Evolutionary conservation across 2,329 filamentous ascomycete species (phyloP).

Genomic region (Hawksworthiomyces lignivorus): DNA sequence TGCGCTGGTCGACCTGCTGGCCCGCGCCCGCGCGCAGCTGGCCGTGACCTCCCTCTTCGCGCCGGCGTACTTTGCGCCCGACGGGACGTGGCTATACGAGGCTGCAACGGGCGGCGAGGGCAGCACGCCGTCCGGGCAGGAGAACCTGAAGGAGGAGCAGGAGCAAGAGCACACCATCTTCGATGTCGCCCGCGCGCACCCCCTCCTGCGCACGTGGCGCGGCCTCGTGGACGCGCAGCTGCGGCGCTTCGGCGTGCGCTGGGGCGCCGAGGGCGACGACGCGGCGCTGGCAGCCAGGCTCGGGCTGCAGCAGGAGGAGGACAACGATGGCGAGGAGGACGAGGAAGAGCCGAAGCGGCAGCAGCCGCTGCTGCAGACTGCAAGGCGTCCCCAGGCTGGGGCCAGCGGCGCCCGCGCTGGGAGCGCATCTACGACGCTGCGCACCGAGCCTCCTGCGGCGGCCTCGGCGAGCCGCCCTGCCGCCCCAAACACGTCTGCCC

Average conservation of each 20-base stretch:
- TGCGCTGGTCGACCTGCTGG: constrained; percentile 26
- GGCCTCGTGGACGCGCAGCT: constrained; percentile 33
- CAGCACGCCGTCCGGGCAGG: no score
- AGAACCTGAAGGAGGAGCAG: constrained; percentile 18
- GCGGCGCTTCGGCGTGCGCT: constrained; percentile 16
- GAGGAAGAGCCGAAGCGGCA: neutral
- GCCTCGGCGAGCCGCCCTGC: no score
- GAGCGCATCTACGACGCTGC: no score
- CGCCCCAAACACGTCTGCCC: no score
- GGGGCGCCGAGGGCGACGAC: constrained; percentile 8
- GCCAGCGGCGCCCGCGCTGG: no score
- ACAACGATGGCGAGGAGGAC: neutral
- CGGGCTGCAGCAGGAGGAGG: constrained; percentile 9
- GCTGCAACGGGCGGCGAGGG: constrained; percentile 25
- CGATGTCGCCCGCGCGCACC: constrained; percentile 60
- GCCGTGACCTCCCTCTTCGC: constrained; percentile 56
- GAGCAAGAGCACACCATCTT: constrained; percentile 43
- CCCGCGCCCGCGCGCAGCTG: constrained; percentile 51
- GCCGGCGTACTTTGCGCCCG: constrained; percentile 56
- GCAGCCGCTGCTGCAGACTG: no score
- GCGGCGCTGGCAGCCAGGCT: constrained; percentile 8
- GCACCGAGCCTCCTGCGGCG: no score
- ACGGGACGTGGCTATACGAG: constrained; percentile 64
- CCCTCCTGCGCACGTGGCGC: constrained; percentile 57
- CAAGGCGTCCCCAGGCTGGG: no score